These are phyloP conservation scores for Blastobotrys attinorum DNA, from an alignment of 805 yeast genomes.

Conservation along the genomic window DNA sequence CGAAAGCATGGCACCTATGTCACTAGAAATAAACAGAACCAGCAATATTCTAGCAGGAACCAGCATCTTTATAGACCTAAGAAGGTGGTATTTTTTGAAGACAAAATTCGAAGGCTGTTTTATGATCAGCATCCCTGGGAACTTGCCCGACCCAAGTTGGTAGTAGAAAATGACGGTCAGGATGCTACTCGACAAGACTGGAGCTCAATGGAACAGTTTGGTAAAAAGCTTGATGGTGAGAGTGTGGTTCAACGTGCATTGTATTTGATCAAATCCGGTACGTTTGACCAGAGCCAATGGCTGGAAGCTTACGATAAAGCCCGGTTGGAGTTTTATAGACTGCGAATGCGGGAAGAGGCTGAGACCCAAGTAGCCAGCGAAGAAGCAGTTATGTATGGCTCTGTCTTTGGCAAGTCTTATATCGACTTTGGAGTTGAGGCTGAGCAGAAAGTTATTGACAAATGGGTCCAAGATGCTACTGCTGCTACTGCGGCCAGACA, in stretches of 20 bases:
- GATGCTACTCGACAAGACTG: constrained; percentile 57
- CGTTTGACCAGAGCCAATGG: constrained; percentile 21
- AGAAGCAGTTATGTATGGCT: constrained; percentile 81
- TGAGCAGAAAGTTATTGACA: constrained; percentile 63
- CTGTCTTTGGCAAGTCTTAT: constrained; percentile 54
- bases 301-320: constrained; percentile 76
- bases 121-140: constrained; percentile 98
- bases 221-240: constrained; percentile 82
- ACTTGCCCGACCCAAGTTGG: constrained; percentile 75
- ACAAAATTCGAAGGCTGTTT: constrained; percentile 71
- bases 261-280: constrained; percentile 35
- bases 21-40: constrained; percentile 41
- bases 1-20: constrained; percentile 28
- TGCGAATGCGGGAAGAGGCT: constrained; percentile 77
- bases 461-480: constrained; percentile 67
- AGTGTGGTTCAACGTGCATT: constrained; percentile 70
- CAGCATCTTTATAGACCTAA: constrained; percentile 43
- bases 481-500: constrained; percentile 48
- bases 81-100: constrained; percentile 58
- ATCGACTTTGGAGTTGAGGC: constrained; percentile 59
- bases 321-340: constrained; percentile 77
- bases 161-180: constrained; percentile 67
- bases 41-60: constrained; percentile 27
- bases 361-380: constrained; percentile 66
- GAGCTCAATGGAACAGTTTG: constrained; percentile 65